A percentile compares a stretch with the other conserved stretches of the same genome.
phyloP scores from a whole-genome alignment of 192 early-diverging fungal species.

The Coemansia sp. region DNA sequence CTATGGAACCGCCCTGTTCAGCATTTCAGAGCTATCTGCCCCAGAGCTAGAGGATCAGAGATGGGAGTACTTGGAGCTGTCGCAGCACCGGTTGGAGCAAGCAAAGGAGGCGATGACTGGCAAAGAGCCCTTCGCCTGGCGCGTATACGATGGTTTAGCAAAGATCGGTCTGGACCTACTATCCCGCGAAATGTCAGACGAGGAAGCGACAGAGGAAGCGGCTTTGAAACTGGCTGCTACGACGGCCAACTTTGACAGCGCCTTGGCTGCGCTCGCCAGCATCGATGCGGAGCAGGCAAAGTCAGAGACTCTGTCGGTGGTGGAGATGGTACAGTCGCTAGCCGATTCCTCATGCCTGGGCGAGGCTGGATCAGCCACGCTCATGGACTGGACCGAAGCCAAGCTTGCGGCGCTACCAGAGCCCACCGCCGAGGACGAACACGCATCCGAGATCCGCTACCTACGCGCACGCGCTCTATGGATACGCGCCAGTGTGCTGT shows the following conservation, averaged over 20 bases:
- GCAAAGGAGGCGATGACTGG: slow-evolving; percentile 23
- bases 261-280: not conserved
- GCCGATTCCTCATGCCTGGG: slow-evolving; percentile 39
- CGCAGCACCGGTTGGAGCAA: slow-evolving; percentile 34
- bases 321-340: slow-evolving; percentile 39
- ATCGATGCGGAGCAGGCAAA: slow-evolving; percentile 8
- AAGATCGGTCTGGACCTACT: slow-evolving; percentile 33
- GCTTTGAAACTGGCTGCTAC: not conserved
- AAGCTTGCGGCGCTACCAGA: slow-evolving; percentile 6
- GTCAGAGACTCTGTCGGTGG: slow-evolving; percentile 7
- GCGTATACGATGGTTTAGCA: slow-evolving; percentile 33
- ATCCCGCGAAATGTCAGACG: slow-evolving; percentile 1
- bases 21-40: slow-evolving; percentile 38
- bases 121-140: slow-evolving; percentile 15
- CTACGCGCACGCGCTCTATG: slow-evolving; percentile 31
- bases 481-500: slow-evolving; percentile 29
- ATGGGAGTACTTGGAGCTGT: slow-evolving; percentile 37
- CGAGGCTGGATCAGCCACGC: not conserved
- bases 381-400: slow-evolving; percentile 33
- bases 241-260: not conserved
- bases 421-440: not conserved
- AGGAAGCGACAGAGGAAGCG: not conserved
- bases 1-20: slow-evolving; percentile 60
- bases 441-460: not conserved
- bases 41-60: slow-evolving; percentile 28